These are phyloP conservation scores for Globisporangium ultimum DNA, from an alignment of 352 stramenopile genomes.

Conservation along the genomic window DNA sequence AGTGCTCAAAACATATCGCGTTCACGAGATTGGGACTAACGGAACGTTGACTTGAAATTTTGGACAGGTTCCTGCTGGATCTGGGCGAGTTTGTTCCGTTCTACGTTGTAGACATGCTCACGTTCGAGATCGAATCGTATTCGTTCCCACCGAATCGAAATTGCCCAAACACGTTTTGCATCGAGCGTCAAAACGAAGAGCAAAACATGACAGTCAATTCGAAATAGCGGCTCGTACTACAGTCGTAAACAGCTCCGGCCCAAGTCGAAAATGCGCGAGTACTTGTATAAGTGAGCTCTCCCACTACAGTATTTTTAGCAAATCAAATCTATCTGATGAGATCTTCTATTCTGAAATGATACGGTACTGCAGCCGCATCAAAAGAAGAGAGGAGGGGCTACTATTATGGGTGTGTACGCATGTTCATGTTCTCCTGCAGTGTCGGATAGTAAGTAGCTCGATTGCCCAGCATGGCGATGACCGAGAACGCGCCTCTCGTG, in stretches of 20 bases:
- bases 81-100: slow-evolving; percentile 38
- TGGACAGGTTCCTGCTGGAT: slow-evolving; percentile 28
- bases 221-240: background rate
- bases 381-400: background rate
- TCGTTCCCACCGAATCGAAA: slow-evolving; percentile 23
- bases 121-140: slow-evolving; percentile 35
- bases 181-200: slow-evolving; percentile 30
- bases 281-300: too few relatives aligned
- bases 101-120: slow-evolving; percentile 31
- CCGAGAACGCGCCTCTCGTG: slow-evolving; percentile 25
- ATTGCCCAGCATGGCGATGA: background rate
- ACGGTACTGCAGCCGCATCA: background rate
- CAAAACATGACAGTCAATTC: slow-evolving; percentile 2
- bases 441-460: too few relatives aligned
- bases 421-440: too few relatives aligned
- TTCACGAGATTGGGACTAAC: too few relatives aligned
- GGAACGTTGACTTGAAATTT: background rate
- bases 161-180: slow-evolving; percentile 24
- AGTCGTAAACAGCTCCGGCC: too few relatives aligned
- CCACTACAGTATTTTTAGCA: too few relatives aligned
- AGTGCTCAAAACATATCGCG: background rate
- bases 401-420: background rate
- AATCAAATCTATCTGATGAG: too few relatives aligned
- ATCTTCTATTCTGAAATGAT: background rate
- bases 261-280: too few relatives aligned